Conservation (phyloP, 2,329 filamentous ascomycete genomes). For the Paraphoma sp. region DNA sequence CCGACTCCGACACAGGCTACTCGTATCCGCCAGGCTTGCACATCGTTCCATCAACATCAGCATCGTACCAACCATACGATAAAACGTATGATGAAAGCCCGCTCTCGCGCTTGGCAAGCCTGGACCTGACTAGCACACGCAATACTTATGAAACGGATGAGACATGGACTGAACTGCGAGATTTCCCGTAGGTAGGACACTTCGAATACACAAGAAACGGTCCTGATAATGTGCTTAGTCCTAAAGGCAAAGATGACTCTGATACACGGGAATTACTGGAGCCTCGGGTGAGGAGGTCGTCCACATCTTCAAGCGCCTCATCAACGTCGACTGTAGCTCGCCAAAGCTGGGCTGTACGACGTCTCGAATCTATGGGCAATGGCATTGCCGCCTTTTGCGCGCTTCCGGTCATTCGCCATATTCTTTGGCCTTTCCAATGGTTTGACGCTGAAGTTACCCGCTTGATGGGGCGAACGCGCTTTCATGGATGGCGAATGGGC, state of each 20-base stretch:
- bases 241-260: background rate
- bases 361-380: background rate
- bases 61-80: background rate
- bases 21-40: background rate
- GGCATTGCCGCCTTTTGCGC: background rate
- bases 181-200: background rate
- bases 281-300: background rate
- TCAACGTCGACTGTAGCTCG: conserved; percentile 1
- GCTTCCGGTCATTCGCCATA: background rate
- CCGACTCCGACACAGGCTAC: background rate
- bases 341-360: background rate
- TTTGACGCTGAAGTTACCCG: background rate
- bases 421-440: conserved; percentile 3
- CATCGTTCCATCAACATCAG: background rate
- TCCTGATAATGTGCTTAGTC: too few relatives aligned
- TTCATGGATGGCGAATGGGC: conserved; percentile 29
- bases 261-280: background rate
- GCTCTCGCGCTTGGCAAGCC: background rate
- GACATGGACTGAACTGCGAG: background rate
- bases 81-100: background rate
- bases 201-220: background rate
- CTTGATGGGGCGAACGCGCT: conserved; percentile 1
- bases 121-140: conserved; percentile 1
- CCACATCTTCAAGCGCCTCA: conserved; percentile 1
- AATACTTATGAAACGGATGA: background rate